Percentiles rank a stretch among this genome's conserved stretches.
phyloP scores from a whole-genome alignment of 495 filamentous ascomycete species.

The Venustampulla echinocandica region DNA sequence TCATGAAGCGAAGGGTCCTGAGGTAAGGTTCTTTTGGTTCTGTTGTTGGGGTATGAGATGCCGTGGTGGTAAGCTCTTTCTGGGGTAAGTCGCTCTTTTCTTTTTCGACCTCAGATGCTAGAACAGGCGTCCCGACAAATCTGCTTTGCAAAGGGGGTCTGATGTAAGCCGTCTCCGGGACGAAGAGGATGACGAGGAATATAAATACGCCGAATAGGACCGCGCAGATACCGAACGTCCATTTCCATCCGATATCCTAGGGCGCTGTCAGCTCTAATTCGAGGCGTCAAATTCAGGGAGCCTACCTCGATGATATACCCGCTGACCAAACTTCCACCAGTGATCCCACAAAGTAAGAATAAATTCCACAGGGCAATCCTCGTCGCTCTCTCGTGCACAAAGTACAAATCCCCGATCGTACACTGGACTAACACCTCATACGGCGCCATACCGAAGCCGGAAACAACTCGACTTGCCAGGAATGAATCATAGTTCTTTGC shows the following conservation, averaged over 20 bases:
- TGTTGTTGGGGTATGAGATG: conserved; percentile 13
- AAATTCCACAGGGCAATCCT: conserved; percentile 59
- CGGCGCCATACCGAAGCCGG: conserved; percentile 48
- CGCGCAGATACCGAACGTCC: conserved; percentile 47
- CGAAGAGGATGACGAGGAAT: conserved; percentile 37
- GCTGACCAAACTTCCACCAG: conserved; percentile 40
- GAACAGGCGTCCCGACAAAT: conserved; percentile 17
- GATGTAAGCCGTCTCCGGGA: conserved; percentile 45
- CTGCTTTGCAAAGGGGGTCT: conserved; percentile 26
- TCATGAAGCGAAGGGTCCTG: conserved; percentile 24
- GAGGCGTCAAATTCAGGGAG: background rate
- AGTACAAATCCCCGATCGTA: conserved; percentile 49
- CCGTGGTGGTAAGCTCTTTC: conserved; percentile 18
- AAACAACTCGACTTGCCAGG: conserved; percentile 39
- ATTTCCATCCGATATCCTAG: conserved; percentile 41
- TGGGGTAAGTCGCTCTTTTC: conserved; percentile 14
- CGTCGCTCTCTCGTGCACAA: conserved; percentile 57
- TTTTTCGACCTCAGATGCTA: conserved; percentile 20
- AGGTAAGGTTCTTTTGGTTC: conserved; percentile 22
- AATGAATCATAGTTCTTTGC: conserved; percentile 48
- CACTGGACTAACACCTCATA: conserved; percentile 51
- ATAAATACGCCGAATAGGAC: conserved; percentile 43
- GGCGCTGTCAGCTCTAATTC: conserved; percentile 3
- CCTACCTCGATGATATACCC: conserved; percentile 41
- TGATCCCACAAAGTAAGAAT: conserved; percentile 46